phyloP scores from a whole-genome alignment of 2,329 filamentous ascomycete species.

The Cladosporium phlei region DNA sequence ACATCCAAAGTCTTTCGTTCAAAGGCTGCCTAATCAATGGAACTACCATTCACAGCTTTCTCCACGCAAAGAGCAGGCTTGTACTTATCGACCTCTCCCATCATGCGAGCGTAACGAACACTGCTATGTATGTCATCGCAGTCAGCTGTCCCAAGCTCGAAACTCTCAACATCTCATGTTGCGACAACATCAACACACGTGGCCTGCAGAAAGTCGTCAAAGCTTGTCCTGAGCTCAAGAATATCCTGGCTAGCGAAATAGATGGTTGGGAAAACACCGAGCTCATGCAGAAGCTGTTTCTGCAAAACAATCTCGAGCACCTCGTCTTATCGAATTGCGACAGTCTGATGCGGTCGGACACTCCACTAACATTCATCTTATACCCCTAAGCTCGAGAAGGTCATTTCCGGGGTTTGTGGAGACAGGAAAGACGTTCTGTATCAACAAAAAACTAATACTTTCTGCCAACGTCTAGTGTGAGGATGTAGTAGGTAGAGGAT shows the following conservation, averaged over 20 bases:
- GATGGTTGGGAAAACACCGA: constrained; percentile 70
- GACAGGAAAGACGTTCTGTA: no score
- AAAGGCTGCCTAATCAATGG: constrained; percentile 86
- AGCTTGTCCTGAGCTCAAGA: constrained; percentile 66
- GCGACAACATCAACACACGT: constrained; percentile 72
- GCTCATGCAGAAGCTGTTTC: constrained; percentile 70
- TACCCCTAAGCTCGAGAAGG: no score
- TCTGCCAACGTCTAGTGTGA: no score
- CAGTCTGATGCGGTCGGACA: no score
- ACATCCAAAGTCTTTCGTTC: constrained; percentile 80
- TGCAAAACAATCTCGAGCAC: constrained; percentile 75
- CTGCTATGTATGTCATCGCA: constrained; percentile 79
- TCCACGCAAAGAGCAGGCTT: constrained; percentile 72
- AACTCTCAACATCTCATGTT: constrained; percentile 87
- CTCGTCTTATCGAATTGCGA: constrained; percentile 75
- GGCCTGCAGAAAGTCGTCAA: constrained; percentile 70
- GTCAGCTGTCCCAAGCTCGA: constrained; percentile 77
- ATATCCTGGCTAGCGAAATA: constrained; percentile 78
- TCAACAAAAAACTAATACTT: no score
- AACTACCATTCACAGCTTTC: constrained; percentile 68
- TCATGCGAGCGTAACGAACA: constrained; percentile 72
- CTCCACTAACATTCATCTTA: no score
- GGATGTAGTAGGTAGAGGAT: no score
- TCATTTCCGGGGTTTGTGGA: no score
- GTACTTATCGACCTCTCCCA: constrained; percentile 84